phyloP scores from a whole-genome alignment of 768 basidiomycete species.

The Dictyophora rubrovolvata region DNA sequence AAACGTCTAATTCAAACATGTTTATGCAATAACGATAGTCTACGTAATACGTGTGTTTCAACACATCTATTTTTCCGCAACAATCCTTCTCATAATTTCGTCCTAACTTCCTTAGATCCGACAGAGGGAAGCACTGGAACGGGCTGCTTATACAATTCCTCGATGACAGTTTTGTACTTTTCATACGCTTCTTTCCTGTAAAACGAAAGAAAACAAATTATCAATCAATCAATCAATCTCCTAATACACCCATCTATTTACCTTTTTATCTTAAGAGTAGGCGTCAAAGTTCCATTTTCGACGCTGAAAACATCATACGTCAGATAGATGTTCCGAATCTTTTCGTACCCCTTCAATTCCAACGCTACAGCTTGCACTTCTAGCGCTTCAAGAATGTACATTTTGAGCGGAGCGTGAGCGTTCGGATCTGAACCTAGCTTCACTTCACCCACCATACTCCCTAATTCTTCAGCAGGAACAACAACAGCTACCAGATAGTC shows the following conservation, averaged over 20 bases:
- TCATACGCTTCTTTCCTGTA: constrained; percentile 61
- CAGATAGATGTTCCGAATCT: constrained; percentile 71
- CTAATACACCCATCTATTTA: constrained; percentile 15
- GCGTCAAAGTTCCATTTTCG: constrained; percentile 78
- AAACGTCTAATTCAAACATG: too few relatives aligned
- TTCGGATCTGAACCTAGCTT: constrained; percentile 42
- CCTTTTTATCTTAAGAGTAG: constrained; percentile 81
- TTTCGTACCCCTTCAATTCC: constrained; percentile 80
- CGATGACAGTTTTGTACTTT: constrained; percentile 61
- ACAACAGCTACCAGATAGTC: constrained; percentile 81
- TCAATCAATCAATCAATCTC: not conserved
- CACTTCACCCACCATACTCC: too few relatives aligned
- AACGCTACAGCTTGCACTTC: constrained; percentile 57
- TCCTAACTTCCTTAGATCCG: not conserved
- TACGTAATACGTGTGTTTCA: too few relatives aligned
- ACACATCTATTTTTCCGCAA: too few relatives aligned
- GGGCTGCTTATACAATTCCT: constrained; percentile 49
- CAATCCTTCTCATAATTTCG: too few relatives aligned
- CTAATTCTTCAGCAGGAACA: constrained; percentile 69
- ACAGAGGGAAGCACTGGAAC: not conserved
- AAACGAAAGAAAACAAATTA: constrained; percentile 2
- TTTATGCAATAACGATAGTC: too few relatives aligned
- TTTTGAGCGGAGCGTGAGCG: constrained; percentile 36
- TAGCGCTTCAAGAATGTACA: constrained; percentile 41
- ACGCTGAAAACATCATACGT: constrained; percentile 63